Conservation (phyloP, 2,329 filamentous ascomycete species). For the Phaeoacremonium minimum region DNA sequence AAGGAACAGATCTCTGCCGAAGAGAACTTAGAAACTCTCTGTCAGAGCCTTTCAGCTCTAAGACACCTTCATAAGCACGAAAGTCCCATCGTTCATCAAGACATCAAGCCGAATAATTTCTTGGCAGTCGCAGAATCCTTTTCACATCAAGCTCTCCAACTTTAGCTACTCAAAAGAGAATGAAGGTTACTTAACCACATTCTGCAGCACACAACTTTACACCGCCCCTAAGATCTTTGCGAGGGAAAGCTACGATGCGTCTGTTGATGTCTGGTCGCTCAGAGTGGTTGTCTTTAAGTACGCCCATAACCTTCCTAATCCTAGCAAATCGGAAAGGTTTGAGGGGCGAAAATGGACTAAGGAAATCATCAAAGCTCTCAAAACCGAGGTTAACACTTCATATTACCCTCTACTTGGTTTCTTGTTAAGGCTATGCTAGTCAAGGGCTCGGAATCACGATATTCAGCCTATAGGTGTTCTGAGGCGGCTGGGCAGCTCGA, state of each 20-base stretch:
- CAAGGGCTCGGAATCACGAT: not conserved
- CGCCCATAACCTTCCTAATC: not conserved
- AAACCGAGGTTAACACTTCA: not conserved
- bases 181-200: not conserved
- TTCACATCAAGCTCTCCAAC: not conserved
- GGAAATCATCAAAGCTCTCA: not conserved
- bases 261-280: not conserved
- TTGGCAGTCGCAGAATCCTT: not conserved
- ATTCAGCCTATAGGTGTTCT: not conserved
- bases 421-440: not conserved
- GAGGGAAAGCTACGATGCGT: not conserved
- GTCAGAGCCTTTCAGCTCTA: not conserved
- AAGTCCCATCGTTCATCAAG: not conserved
- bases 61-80: not conserved
- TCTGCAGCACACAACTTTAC: not conserved
- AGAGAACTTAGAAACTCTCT: not conserved
- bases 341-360: not conserved
- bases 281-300: not conserved
- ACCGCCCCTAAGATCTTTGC: not conserved
- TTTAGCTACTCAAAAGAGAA: not conserved
- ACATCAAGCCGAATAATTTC: not conserved
- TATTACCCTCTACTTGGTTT: not conserved
- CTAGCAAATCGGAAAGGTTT: not conserved
- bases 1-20: not conserved
- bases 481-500: not conserved